Evolutionary conservation across 2,329 filamentous ascomycete genomes (phyloP), one percentile per base, ranked within the genome.

Genomic region (Aspergillus versicolor): DNA sequence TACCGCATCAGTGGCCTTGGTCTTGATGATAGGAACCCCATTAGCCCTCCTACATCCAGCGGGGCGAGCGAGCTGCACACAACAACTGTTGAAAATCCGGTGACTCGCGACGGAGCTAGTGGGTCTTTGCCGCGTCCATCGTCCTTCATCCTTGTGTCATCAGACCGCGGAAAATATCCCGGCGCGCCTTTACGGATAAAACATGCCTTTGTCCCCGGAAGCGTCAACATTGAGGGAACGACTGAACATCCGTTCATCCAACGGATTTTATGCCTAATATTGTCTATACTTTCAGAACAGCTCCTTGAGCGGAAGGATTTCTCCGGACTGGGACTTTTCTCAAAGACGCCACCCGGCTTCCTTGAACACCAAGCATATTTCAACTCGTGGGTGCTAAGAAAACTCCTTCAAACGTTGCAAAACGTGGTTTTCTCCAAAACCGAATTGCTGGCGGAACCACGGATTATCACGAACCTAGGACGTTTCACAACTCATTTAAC

Each of bases 361-460:
- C 86, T 93, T 64, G 94, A 97, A 70, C 92, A 97, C 65, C 92
- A 97, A 67, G 91, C 92, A 0, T 96, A 92, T 70, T 97, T 99
- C 63, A 91, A 96, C 69, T 96, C 94, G 0, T 97, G 92, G 69
- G 79, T 97, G 3, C 78, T 97, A 19, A 85, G 87, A 27, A 88
- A 88, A 62, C 86, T 90, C 0, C 83, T 97, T 45, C 82, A 86
- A 3, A 85, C 89, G 30, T 76, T 96, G 15, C 84, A 84, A 34
- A 89, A 84, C 56, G 81, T 85, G 21, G 81, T 97, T 8, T 85
- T 90, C 59, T 75, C 88, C 2, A 84, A 92, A 61, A 86, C 90
- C 66, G 86, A 87, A 54, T 77, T 88, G 0, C 80, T 97, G 2
- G 84, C 85, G 55, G 92, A 97, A 69, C 90, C 94, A 1, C 87